These are phyloP conservation scores for Nannochloris sp. DNA, from an alignment of 139 green algal species.

Conservation along the genomic window DNA sequence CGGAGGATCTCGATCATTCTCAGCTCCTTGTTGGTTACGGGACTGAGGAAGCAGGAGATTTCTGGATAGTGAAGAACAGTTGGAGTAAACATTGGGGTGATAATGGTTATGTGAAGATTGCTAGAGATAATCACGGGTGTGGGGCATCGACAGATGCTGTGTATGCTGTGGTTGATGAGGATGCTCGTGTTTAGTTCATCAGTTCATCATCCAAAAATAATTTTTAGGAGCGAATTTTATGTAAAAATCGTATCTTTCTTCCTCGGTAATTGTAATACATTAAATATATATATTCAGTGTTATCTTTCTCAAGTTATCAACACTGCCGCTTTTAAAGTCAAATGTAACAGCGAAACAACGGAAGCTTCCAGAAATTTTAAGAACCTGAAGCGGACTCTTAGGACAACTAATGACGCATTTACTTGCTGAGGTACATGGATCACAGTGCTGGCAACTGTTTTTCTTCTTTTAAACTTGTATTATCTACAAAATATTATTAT, in stretches of 20 bases:
- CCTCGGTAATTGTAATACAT: no score
- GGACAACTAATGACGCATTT: no score
- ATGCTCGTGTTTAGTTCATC: neutral
- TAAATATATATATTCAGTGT: no score
- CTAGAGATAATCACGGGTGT: conserved; percentile 27
- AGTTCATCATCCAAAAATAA: neutral
- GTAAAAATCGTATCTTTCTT: neutral
- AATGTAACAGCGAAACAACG: no score
- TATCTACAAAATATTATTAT: no score
- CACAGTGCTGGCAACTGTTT: no score
- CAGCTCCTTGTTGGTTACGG: conserved; percentile 73
- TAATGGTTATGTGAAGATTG: conserved; percentile 47
- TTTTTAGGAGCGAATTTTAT: neutral
- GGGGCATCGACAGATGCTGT: conserved; percentile 34
- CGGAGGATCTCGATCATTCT: conserved; percentile 59
- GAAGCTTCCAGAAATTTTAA: no score
- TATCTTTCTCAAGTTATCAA: no score
- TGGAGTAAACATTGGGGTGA: conserved; percentile 30
- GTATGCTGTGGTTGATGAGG: conserved; percentile 38
- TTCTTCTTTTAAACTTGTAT: no score
- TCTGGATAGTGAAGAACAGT: conserved; percentile 28
- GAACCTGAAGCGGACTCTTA: no score
- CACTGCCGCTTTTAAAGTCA: no score
- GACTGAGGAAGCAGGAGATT: conserved; percentile 19
- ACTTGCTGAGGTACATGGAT: no score